Base-by-base conservation (phyloP, 805 yeast genomes). In the Starmerella scarabaei region DNA sequence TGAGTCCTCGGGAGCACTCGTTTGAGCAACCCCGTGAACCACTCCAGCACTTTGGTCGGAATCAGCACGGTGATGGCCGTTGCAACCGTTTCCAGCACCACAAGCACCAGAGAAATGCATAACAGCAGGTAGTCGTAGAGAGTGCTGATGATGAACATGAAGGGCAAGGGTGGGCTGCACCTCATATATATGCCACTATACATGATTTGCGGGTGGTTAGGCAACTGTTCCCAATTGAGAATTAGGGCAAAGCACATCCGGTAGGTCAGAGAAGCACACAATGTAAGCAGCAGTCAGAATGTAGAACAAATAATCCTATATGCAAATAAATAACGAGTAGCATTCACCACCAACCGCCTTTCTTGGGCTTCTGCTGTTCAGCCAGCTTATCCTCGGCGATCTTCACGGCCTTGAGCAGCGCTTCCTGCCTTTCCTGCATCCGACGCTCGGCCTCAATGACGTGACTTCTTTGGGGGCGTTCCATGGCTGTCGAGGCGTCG, bases 391-490 rank as follows among this genome's bases (percentile, higher is more conserved):
- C 47, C 38, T 68, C 61, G 1, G 72, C 71, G 21, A 66, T 56
- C 38, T 68, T 72, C 17, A 69, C 59, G 0, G 72, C 73, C 33
- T 58, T 54, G 45, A 71, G 54, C 41, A 63, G 52, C 14, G 62
- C 64, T 44, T 72, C 91, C 53, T 82, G 93, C 38, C 73, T 69
- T 42, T 74, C 72, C 56, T 80, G 91, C 44, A 69, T 63, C 20
- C 75, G 64, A 44, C 80, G 65, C 56, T 80, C 81, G 0, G 91
- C 93, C 55, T 77, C 82, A 41, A 80, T 69, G 9, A 75, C 66
- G 52, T 82, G 94, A 47, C 74, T 71, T 49, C 76, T 72, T 39
- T 75, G 73, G 4, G 83, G 91, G 60, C 80, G 67, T 55, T 72
- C 80, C 62, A 73, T 62, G 3, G 73, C 77, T 43, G 56, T 62